Evolutionary conservation across 352 stramenopile genomes (phyloP).

Genomic region (Pythium coloratum): DNA sequence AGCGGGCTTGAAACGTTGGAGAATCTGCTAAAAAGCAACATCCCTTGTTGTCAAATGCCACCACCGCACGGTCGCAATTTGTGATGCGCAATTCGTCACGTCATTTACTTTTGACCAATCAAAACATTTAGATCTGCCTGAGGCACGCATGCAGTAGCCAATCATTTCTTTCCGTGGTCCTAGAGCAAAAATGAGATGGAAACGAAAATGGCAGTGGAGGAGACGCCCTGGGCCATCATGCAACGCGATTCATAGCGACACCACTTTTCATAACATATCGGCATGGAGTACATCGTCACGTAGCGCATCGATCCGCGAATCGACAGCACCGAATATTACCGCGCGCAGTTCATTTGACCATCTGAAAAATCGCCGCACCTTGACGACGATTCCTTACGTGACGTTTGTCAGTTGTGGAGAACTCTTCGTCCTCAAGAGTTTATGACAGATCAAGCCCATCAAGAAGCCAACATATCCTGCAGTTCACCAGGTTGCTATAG

Average conservation of each 20-base stretch:
- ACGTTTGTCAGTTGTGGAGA: not conserved
- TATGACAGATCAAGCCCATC: too few species aligned
- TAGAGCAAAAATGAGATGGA: conserved; percentile 2
- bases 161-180: not conserved
- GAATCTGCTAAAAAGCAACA: too few species aligned
- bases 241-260: not conserved
- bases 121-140: not conserved
- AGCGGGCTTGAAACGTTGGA: too few species aligned
- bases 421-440: not conserved
- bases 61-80: not conserved
- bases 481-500: not conserved
- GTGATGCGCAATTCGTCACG: not conserved
- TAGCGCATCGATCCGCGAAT: not conserved
- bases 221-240: not conserved
- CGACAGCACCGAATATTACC: not conserved
- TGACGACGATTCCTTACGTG: not conserved
- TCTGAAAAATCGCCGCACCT: not conserved
- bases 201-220: conserved; percentile 1
- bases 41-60: too few species aligned
- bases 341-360: not conserved
- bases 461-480: too few species aligned
- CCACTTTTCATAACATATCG: too few species aligned
- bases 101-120: not conserved
- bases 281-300: not conserved
- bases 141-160: not conserved